phyloP scores from a whole-genome alignment of 2,329 filamentous ascomycete genomes.

The Aspergillus jensenii region DNA sequence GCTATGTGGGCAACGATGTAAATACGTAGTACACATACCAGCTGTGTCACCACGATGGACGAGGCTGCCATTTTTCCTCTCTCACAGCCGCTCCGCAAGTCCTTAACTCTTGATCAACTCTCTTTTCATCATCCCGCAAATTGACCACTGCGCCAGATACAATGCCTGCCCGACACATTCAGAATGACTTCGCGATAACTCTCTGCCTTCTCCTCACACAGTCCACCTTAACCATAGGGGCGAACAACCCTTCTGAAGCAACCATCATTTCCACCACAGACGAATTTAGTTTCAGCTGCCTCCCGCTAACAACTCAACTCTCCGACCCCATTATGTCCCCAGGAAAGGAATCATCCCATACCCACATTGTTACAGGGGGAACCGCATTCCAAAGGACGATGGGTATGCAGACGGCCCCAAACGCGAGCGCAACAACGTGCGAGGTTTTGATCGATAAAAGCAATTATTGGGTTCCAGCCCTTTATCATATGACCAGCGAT shows the following conservation, averaged over 20 bases:
- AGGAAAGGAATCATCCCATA: constrained; percentile 59
- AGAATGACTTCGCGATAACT: background rate
- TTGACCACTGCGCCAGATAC: background rate
- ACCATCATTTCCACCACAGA: background rate
- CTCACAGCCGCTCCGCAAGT: background rate
- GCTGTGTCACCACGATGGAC: background rate
- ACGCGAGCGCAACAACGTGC: constrained; percentile 51
- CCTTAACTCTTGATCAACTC: background rate
- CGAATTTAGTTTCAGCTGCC: constrained; percentile 24
- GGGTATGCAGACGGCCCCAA: constrained; percentile 57
- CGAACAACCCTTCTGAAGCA: background rate
- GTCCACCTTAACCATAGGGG: background rate
- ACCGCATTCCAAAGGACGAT: constrained; percentile 65
- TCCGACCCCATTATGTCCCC: constrained; percentile 68
- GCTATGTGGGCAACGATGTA: background rate
- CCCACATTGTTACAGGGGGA: constrained; percentile 70
- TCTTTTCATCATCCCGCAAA: background rate
- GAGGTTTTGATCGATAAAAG: constrained; percentile 67
- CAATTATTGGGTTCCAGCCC: constrained; percentile 74
- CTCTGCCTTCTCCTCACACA: background rate
- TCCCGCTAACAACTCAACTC: constrained; percentile 31
- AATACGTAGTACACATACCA: background rate
- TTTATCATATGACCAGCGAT: constrained; percentile 56
- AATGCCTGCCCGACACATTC: background rate
- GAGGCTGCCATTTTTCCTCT: background rate